Evolutionary conservation across 805 yeast genomes (phyloP).

Genomic region (Candida jianshihensis): DNA sequence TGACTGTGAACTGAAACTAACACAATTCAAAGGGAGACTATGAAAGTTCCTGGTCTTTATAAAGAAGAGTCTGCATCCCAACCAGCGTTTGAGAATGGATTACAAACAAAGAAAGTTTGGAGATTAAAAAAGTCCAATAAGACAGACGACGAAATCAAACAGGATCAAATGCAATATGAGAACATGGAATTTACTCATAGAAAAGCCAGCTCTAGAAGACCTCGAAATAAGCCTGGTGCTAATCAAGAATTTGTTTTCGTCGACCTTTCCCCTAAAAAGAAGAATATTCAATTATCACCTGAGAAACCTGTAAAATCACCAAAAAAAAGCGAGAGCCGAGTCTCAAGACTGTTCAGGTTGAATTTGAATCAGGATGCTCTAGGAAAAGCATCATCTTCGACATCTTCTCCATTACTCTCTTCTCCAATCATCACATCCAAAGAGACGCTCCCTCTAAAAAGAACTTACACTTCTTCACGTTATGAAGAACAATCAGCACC

Average conservation of each 20-base stretch:
- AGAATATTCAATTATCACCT: slow-evolving; percentile 3
- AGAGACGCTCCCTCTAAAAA: slow-evolving; percentile 3
- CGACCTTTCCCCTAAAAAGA: slow-evolving; percentile 23
- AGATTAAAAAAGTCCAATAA: slow-evolving; percentile 20
- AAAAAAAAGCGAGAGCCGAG: slow-evolving; percentile 7
- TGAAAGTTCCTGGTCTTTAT: slow-evolving; percentile 4
- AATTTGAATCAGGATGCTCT: slow-evolving; percentile 3
- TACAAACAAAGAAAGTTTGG: slow-evolving; percentile 22
- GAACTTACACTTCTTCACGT: slow-evolving; percentile 8
- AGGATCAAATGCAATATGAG: slow-evolving; percentile 18
- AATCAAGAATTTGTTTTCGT: slow-evolving; percentile 24
- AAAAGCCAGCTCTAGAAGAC: slow-evolving; percentile 19
- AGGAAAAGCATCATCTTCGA: neutral
- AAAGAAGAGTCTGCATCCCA: neutral
- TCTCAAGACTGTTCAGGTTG: slow-evolving; percentile 7
- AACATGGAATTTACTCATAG: slow-evolving; percentile 20
- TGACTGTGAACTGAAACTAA: too few species aligned
- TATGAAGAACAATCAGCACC: neutral
- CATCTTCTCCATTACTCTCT: neutral
- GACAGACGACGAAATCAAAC: slow-evolving; percentile 17
- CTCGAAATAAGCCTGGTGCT: slow-evolving; percentile 19
- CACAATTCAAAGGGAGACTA: neutral
- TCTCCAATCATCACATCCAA: neutral
- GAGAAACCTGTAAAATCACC: neutral
- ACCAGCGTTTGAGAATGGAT: too few species aligned